These are phyloP conservation scores for Spinacia oleracea DNA, from an alignment of 179 eudicot species.

Conservation along the genomic window DNA sequence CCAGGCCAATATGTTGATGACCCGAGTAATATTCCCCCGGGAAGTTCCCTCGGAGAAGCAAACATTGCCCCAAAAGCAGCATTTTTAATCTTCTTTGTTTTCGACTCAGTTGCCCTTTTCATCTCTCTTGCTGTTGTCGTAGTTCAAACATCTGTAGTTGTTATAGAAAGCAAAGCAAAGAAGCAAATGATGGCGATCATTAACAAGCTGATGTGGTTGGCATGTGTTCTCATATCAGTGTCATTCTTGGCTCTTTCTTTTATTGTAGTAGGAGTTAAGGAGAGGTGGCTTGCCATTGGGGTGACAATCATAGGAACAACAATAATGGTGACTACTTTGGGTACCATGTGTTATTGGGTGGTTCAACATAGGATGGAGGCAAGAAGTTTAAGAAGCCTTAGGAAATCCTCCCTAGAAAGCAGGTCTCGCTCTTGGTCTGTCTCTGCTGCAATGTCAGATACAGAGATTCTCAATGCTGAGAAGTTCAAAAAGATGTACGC, in stretches of 20 bases:
- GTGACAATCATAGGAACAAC: slow-evolving; percentile 73
- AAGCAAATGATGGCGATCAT: slow-evolving; percentile 96
- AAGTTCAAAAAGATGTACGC: slow-evolving; percentile 83
- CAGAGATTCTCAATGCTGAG: slow-evolving; percentile 55
- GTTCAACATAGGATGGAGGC: slow-evolving; percentile 75
- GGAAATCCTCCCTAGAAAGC: slow-evolving; percentile 53
- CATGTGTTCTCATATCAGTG: slow-evolving; percentile 79
- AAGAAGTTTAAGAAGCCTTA: slow-evolving; percentile 45
- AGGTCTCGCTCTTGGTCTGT: slow-evolving; percentile 47
- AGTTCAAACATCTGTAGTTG: slow-evolving; percentile 91
- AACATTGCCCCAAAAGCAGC: slow-evolving; percentile 60
- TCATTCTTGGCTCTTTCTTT: slow-evolving; percentile 78
- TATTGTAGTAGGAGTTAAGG: slow-evolving; percentile 70
- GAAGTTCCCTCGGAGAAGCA: slow-evolving; percentile 77
- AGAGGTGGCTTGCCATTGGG: slow-evolving; percentile 73
- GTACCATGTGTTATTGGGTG: slow-evolving; percentile 94
- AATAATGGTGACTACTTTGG: slow-evolving; percentile 75
- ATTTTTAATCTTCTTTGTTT: slow-evolving; percentile 69
- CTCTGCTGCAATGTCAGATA: slow-evolving; percentile 56
- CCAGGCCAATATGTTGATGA: slow-evolving; percentile 86
- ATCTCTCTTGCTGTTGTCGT: slow-evolving; percentile 92
- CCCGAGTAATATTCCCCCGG: slow-evolving; percentile 50
- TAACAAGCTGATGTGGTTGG: slow-evolving; percentile 97
- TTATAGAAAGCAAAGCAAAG: slow-evolving; percentile 92
- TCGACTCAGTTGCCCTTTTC: slow-evolving; percentile 82